Evolutionary conservation across 2,329 filamentous ascomycete species (phyloP), one percentile per base, ranked within the genome.

Genomic region (Lachnellula occidentalis): DNA sequence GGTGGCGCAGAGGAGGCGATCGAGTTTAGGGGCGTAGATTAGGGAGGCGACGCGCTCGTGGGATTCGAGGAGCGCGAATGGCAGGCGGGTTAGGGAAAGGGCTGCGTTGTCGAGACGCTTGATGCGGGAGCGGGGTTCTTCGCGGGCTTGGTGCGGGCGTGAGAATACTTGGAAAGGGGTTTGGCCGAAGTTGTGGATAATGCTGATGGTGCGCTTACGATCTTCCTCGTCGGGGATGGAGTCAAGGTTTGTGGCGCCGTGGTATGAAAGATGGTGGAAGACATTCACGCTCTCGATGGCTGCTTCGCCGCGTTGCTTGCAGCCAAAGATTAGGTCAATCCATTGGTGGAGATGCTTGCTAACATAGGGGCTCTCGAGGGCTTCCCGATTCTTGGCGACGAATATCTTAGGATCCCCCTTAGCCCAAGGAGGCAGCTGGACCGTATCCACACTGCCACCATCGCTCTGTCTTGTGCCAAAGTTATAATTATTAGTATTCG

Each of bases 151-250:
- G 70, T 99, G 94, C 12, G 87, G 78, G 55, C 87, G 86, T 45
- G 83, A 81, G 69, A 97, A 99, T 15, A 97, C 87, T 69, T 99
- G 95, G 64, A 95, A 88, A 1, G 95, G 94, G 1, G 95, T 99
- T 70, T 99, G 94, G 0, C 94, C 94, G 70, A 99, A 99, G 64
- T 97, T 97, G 72, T 99, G 92, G 64, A 99, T 97, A 62, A 96
- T 95, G 34, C 90, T 90, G 51, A 96, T 96, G 0, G 91, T 92
- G 3, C 54, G 42, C 21, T 53, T 56, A 5, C 54, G 41, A n/a
- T 56, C 54, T 7, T 56, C 54, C 70, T 97, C 92, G 53, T 92
- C 83, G 0, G 89, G 87, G 57, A 99, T 97, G 50, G 85, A 86
- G 69, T 99, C 94, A 4, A 99, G 76, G 69, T 99, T 90, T 60